Evolutionary conservation across 352 stramenopile species (phyloP).

Genomic region (Pythium biforme): DNA sequence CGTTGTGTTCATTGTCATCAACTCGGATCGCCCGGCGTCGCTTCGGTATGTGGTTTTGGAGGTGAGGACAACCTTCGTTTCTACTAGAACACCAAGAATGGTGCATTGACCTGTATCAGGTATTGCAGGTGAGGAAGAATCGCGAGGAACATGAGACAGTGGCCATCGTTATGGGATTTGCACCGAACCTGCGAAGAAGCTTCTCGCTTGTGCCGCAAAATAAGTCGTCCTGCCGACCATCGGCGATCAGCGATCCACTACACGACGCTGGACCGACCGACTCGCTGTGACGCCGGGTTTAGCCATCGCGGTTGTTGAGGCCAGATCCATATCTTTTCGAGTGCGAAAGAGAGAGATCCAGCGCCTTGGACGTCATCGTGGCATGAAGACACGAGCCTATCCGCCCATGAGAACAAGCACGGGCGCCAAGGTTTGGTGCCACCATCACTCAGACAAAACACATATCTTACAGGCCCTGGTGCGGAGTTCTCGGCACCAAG

Average conservation of each 20-base stretch:
- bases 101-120: background rate
- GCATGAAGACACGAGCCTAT: no score
- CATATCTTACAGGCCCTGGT: background rate
- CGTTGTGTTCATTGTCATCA: background rate
- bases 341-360: no score
- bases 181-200: background rate
- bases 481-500: background rate
- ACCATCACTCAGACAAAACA: background rate
- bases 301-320: no score
- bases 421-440: background rate
- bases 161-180: background rate
- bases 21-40: background rate
- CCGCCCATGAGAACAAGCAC: no score
- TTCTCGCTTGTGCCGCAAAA: background rate
- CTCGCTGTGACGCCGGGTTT: no score
- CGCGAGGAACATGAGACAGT: background rate
- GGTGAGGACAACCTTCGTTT: no score
- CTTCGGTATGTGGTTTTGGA: conserved; percentile 1
- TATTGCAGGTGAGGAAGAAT: background rate
- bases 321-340: no score
- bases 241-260: no score
- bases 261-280: no score
- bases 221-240: background rate
- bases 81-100: background rate
- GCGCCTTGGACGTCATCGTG: no score